These are phyloP conservation scores for Leccinum pellstonianum DNA, from an alignment of 768 basidiomycete species.

Conservation along the genomic window DNA sequence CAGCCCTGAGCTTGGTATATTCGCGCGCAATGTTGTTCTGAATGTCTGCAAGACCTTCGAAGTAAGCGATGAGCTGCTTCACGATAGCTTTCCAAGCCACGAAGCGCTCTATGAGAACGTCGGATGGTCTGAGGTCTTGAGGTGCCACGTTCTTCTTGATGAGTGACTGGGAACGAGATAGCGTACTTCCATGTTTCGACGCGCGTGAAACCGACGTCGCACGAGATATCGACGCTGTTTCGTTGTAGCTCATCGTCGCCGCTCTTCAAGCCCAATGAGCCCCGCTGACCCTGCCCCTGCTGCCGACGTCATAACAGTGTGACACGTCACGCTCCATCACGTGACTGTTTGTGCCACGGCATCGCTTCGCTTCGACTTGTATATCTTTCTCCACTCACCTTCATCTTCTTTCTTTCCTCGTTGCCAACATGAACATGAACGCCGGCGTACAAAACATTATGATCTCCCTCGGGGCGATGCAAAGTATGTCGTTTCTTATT, in stretches of 20 bases:
- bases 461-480: slow-evolving; percentile 93
- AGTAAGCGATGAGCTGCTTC: slow-evolving; percentile 92
- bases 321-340: slow-evolving; percentile 16
- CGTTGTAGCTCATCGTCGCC: slow-evolving; percentile 38
- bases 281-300: not conserved
- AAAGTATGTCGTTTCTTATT: slow-evolving; percentile 45
- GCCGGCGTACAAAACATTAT: slow-evolving; percentile 77
- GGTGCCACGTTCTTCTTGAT: slow-evolving; percentile 94
- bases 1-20: slow-evolving; percentile 87
- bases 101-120: slow-evolving; percentile 95
- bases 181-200: slow-evolving; percentile 62
- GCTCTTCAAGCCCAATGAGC: not conserved
- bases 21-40: slow-evolving; percentile 94
- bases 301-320: slow-evolving; percentile 26
- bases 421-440: slow-evolving; percentile 73
- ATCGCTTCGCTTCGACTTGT: too few species aligned
- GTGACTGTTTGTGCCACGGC: slow-evolving; percentile 7
- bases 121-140: slow-evolving; percentile 87
- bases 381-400: not conserved
- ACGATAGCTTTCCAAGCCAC: slow-evolving; percentile 95
- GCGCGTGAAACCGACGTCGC: slow-evolving; percentile 71
- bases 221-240: slow-evolving; percentile 56
- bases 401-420: slow-evolving; percentile 2
- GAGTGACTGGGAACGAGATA: slow-evolving; percentile 79
- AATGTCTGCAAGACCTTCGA: slow-evolving; percentile 67